Evolutionary conservation across 257 asterid genomes (phyloP), one percentile per base, ranked within the genome.

Genomic region (Pogostemon cablin): DNA sequence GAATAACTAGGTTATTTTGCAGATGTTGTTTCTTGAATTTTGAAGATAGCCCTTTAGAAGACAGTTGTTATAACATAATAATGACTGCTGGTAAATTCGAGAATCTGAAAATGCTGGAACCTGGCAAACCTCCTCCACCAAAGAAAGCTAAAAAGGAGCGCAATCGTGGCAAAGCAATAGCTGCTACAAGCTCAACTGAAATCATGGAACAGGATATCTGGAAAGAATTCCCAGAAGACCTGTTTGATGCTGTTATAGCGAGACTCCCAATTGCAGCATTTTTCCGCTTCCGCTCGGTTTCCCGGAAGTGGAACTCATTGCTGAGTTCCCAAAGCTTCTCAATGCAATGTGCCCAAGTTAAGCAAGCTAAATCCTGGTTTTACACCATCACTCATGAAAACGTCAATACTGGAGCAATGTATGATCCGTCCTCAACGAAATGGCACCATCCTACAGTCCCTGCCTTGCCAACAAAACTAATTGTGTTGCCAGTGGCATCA

Each of bases 211-310:
- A 76, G 4, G 72, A 68, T 47, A 86, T 93, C 72, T 91, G 99
- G 99, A 85, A 88, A 82, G 99, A 93, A 57, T 89, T 93, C 67
- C 98, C 98, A 1, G 93, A 93, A 67, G 99, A 93, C 74, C 96
- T 93, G 62, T 87, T 87, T 37, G 99, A 91, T 79, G 89, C 86
- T 34, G 91, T 91, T n/a, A 72, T 93, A 59, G 98, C 99, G 11
- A 84, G 99, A 80, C 89, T 91, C 4, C 99, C 97, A 3, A 75
- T 88, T 39, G 85, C 89, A 8, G 81, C 96, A 2, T 89, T 93
- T 75, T 93, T 93, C 86, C 87, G 80, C 47, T 82, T 89, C 80
- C 86, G 90, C 59, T 86, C 89, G 9, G 98, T 93, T 68, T 93
- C 96, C 81, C 77, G 70, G 61, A 87, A 89, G 65, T 93, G 97